Base-by-base conservation (phyloP, 345 rosid species). In the Arabidopsis arenosa region DNA sequence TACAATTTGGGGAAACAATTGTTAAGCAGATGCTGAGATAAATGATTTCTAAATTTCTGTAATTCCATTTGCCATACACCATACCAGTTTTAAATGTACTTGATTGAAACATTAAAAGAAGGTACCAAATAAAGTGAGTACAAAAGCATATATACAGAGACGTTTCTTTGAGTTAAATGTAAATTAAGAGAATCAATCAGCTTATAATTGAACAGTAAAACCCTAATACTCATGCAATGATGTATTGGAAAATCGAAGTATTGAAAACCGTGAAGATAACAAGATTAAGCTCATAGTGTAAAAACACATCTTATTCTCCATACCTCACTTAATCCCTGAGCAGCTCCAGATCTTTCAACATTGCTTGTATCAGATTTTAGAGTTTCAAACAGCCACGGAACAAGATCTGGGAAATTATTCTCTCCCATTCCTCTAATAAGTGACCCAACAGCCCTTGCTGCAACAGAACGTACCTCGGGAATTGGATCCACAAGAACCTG, bases 401-500 rank as follows among this genome's bases (percentile, higher is more conserved):
- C 94, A 86, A 95, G 98, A 85, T 95, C 96, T 64, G 98, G 97
- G 81, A 95, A 95, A 82, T 92, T 90, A 26, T 90, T 97, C 73
- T 95, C 99, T 70, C 99, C 99, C 98, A 92, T 89, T 83, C 99
- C 99, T 95, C 99, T 80, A 95, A 23, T 1, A 23, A 23, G 1
- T 23, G 26, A 23, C 26, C 26, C 26, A 72, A 95, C 98, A 61
- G 92, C 98, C 97, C 99, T 86, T 94, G 84, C 32, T 26, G 68
- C 69, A 81, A 92, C 99, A 49, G 98, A 83, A 45, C 99, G 89
- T 53, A 95, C 99, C 88, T 95, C 99, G 0, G 99, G 99, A 74
- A 95, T 95, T 18, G 99, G 97, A 86, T 95, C 99, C 81, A 95
- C 96, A 72, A 95, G 99, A 61, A 94, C 98, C 97, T 94, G 84